A percentile compares a stretch with the other conserved stretches of the same genome.
Evolutionary conservation across 352 stramenopile genomes (phyloP).

Genomic region (Globisporangium parvum): DNA sequence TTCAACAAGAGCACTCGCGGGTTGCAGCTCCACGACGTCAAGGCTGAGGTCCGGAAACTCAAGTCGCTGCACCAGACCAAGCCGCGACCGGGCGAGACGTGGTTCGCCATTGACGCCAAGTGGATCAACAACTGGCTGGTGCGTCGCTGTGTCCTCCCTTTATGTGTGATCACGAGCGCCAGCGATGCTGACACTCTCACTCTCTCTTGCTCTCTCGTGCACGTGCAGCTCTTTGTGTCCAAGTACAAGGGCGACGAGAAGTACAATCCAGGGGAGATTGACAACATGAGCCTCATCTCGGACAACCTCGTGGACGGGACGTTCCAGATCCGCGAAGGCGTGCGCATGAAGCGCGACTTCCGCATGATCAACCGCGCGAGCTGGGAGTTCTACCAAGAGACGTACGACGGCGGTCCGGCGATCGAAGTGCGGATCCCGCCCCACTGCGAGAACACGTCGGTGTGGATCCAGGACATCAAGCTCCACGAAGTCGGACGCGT

Average conservation of each 20-base stretch:
- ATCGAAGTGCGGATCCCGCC: constrained; percentile 62
- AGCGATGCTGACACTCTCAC: too few species aligned
- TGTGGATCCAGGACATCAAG: constrained; percentile 46
- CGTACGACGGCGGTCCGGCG: constrained; percentile 64
- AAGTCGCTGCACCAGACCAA: constrained; percentile 64
- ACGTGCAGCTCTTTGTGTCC: constrained; percentile 44
- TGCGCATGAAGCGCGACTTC: constrained; percentile 69
- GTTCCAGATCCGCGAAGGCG: constrained; percentile 50
- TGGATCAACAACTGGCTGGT: constrained; percentile 67
- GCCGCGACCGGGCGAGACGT: constrained; percentile 48
- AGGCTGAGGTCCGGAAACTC: constrained; percentile 51
- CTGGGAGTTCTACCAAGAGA: constrained; percentile 67
- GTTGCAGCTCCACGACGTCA: constrained; percentile 46
- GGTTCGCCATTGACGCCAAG: constrained; percentile 54
- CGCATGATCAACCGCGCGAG: constrained; percentile 77
- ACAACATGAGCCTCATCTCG: constrained; percentile 74
- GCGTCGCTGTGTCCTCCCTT: too few species aligned
- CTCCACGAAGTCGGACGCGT: constrained; percentile 51
- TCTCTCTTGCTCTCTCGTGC: not conserved
- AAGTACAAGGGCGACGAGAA: constrained; percentile 58
- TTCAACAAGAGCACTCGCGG: constrained; percentile 40
- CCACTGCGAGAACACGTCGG: constrained; percentile 40
- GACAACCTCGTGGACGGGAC: constrained; percentile 59
- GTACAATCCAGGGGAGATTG: constrained; percentile 49
- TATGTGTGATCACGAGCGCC: too few species aligned